Evolutionary conservation across 2,329 filamentous ascomycete genomes (phyloP).

Genomic region (Fusarium coicis): DNA sequence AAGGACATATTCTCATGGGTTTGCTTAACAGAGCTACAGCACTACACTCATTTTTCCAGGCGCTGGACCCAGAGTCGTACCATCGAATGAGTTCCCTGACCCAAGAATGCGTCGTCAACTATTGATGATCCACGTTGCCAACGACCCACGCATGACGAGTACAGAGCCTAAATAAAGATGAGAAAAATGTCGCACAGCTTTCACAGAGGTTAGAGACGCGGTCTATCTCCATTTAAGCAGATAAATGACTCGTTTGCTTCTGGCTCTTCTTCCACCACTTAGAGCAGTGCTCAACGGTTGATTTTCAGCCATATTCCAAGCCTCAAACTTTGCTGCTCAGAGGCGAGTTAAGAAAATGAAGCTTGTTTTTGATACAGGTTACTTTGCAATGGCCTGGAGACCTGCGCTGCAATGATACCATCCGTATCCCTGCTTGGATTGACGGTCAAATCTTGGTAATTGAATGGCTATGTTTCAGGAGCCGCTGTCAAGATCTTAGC

Average conservation of each 20-base stretch:
- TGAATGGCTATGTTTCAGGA: not conserved
- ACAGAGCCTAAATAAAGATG: not conserved
- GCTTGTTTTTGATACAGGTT: not conserved
- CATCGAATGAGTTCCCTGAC: not conserved
- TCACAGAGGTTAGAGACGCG: not conserved
- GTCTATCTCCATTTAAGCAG: not conserved
- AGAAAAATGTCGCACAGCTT: conserved; percentile 19
- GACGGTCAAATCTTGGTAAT: not conserved
- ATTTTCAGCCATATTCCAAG: not conserved
- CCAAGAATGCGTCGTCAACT: conserved; percentile 1
- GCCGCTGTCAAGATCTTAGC: not conserved
- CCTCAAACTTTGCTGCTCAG: not conserved
- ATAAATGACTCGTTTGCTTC: not conserved
- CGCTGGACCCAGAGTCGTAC: not conserved
- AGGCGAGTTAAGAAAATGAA: not conserved
- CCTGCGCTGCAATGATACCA: not conserved
- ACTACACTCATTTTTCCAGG: too few species aligned
- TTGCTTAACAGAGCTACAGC: not conserved
- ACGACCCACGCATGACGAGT: conserved; percentile 33
- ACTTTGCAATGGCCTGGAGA: not conserved
- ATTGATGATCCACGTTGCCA: conserved; percentile 24
- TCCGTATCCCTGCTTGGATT: not conserved
- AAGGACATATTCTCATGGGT: too few species aligned
- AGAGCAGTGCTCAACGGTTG: not conserved
- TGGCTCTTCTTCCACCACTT: not conserved